phyloP scores from a whole-genome alignment of 78 protist species.

The Tieghemostelium lacteum region DNA sequence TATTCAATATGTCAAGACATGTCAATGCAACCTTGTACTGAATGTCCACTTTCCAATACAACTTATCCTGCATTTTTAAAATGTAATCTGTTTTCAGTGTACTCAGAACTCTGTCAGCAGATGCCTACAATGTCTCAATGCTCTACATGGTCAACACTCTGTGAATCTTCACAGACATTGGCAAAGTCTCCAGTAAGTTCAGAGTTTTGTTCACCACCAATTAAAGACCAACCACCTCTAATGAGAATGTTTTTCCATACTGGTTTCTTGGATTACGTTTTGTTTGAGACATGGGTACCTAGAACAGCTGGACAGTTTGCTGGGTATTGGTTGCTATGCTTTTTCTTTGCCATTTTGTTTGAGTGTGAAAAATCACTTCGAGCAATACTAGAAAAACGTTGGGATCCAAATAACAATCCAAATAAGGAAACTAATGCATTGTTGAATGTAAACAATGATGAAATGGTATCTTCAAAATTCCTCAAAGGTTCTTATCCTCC shows the following conservation, averaged over 20 bases:
- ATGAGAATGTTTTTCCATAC: slow-evolving; percentile 81
- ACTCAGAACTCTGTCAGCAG: slow-evolving; percentile 40
- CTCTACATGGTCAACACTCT: slow-evolving; percentile 26
- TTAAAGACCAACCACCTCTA: background rate
- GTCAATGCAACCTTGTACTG: slow-evolving; percentile 49
- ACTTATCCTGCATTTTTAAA: background rate
- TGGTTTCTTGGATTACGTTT: slow-evolving; percentile 60
- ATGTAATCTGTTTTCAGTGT: slow-evolving; percentile 26
- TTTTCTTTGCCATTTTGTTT: slow-evolving; percentile 43
- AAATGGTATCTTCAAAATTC: background rate
- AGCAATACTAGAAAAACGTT: slow-evolving; percentile 30
- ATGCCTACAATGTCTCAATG: slow-evolving; percentile 78
- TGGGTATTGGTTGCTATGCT: slow-evolving; percentile 40
- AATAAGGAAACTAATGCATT: too few relatives aligned
- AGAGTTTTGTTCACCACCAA: background rate
- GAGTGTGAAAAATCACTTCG: slow-evolving; percentile 46
- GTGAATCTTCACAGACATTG: background rate
- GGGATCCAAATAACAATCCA: slow-evolving; percentile 20
- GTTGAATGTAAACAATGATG: too few relatives aligned
- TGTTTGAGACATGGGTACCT: slow-evolving; percentile 64
- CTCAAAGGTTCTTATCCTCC: slow-evolving; percentile 8
- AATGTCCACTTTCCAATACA: slow-evolving; percentile 1
- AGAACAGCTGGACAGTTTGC: slow-evolving; percentile 49
- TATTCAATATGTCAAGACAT: slow-evolving; percentile 40
- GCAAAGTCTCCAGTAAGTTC: background rate